Base-by-base conservation (phyloP, 1,284 basidiomycete species). In the Lignosus rhinocerotis region DNA sequence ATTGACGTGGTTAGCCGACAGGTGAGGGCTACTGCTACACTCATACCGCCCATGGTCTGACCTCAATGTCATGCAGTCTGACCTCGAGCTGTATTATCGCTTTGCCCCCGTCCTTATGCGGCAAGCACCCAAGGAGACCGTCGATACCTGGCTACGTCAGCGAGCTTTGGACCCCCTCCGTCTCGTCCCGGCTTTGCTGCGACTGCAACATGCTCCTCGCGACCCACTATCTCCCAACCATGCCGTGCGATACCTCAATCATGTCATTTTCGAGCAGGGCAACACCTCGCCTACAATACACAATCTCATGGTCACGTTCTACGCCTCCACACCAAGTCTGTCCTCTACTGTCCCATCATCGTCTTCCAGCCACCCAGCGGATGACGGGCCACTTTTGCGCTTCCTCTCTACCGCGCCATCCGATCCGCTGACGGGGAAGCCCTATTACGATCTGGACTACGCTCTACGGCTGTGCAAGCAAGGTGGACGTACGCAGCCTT, bases 371-470 rank as follows among this genome's bases (percentile, higher is more conserved):
- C 63, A 71, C 53, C 58, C 73, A 6, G 82, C 83, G 19, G 89
- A 93, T 65, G 96, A 97, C 66, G 88, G 81, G 1, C 85, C 88
- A 3, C 82, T 99, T 5, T 78, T 98, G 21, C 86, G 87, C 25
- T 98, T 97, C 78, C 83, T 99, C 39, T 85, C 86, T n/a, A 84
- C 84, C 0, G 89, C 92, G 1, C 94, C 93, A 1, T 83, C 86
- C 17, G 88, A 98, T 71, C 90, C 94, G 1, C 71, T 92, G 21
- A 93, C 93, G 0, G 87, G 86, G 3, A 88, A 87, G 69, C 96
- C 96, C 1, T 97, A 94, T 73, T 99, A 95, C 70, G 96, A 99
- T 68, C 84, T 99, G 39, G 96, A 99, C 76, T 99, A 98, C 70
- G 97, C 96, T 0, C 73, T 99, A 58, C 86, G 97, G 9, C 75